Percentiles rank a stretch among this genome's conserved stretches.
Evolutionary conservation across 2,329 filamentous ascomycete species (phyloP).

Genomic region (Orbilia javanica): DNA sequence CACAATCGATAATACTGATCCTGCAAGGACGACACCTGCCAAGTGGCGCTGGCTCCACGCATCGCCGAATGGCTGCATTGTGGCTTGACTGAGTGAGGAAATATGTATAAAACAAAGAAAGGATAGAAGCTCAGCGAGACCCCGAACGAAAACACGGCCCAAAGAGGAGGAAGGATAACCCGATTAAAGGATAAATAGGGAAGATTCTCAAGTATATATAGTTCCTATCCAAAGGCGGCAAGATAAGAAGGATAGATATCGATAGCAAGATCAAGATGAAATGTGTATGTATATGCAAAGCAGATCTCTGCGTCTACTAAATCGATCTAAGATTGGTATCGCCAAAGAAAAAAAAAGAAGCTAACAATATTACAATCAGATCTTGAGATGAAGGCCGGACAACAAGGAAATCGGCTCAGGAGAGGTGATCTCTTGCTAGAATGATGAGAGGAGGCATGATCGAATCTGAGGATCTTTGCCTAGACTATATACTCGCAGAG

Average conservation of each 20-base stretch:
- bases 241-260: constrained; percentile 19
- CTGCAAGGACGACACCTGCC: constrained; percentile 42
- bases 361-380: background rate
- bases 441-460: constrained; percentile 6
- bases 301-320: background rate
- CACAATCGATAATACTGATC: constrained; percentile 48
- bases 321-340: background rate
- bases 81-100: background rate
- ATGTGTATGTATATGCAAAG: constrained; percentile 7
- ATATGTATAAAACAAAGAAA: background rate
- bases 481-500: constrained; percentile 5
- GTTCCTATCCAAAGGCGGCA: background rate
- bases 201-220: background rate
- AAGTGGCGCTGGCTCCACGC: constrained; percentile 45
- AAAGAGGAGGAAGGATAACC: background rate
- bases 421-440: constrained; percentile 17
- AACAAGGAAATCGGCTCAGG: background rate
- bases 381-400: background rate
- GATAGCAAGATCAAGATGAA: background rate
- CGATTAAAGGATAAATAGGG: background rate
- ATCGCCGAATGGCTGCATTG: constrained; percentile 39
- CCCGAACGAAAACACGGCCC: background rate
- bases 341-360: background rate
- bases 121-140: background rate
- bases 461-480: constrained; percentile 11